phyloP scores from a whole-genome alignment of 805 yeast genomes.

The Starmerella ratchasimensis region DNA sequence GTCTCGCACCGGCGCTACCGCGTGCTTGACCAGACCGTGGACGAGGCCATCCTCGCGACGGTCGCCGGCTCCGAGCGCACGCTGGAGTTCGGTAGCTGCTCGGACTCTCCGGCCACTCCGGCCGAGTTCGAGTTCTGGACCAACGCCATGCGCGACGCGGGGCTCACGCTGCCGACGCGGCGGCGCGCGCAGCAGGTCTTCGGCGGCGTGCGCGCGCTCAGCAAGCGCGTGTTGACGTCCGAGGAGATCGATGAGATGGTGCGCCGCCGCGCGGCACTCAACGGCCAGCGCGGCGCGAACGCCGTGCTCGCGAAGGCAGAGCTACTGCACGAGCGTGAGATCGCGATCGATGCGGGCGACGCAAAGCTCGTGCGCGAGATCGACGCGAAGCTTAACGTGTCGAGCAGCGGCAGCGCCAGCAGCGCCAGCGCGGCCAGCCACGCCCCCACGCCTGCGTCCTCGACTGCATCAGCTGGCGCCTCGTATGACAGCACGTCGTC shows the following conservation, averaged over 20 bases:
- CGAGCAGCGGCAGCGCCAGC: neutral
- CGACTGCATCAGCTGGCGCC: neutral
- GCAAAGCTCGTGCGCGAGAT: constrained; percentile 24
- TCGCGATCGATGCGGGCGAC: constrained; percentile 43
- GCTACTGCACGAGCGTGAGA: constrained; percentile 57
- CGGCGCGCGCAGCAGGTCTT: constrained; percentile 54
- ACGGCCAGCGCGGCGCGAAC: constrained; percentile 50
- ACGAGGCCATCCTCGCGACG: constrained; percentile 54
- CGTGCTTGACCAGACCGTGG: constrained; percentile 38
- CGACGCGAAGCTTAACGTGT: constrained; percentile 24
- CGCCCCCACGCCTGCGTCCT: neutral
- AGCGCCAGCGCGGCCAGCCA: neutral
- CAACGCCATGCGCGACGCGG: constrained; percentile 45
- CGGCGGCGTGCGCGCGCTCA: constrained; percentile 47
- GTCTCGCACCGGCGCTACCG: constrained; percentile 36
- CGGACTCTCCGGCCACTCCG: constrained; percentile 58
- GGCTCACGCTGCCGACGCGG: constrained; percentile 43
- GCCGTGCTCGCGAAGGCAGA: constrained; percentile 64
- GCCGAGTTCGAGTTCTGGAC: constrained; percentile 65
- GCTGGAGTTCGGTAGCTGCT: constrained; percentile 64
- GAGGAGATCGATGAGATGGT: constrained; percentile 66
- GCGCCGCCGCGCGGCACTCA: constrained; percentile 49
- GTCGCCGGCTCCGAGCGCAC: constrained; percentile 65
- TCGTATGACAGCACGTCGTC: neutral
- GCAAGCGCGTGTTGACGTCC: constrained; percentile 52